Evolutionary conservation across 1,284 basidiomycete species (phyloP), one percentile per base, ranked within the genome.

Genomic region (Papiliotrema nemorosa): DNA sequence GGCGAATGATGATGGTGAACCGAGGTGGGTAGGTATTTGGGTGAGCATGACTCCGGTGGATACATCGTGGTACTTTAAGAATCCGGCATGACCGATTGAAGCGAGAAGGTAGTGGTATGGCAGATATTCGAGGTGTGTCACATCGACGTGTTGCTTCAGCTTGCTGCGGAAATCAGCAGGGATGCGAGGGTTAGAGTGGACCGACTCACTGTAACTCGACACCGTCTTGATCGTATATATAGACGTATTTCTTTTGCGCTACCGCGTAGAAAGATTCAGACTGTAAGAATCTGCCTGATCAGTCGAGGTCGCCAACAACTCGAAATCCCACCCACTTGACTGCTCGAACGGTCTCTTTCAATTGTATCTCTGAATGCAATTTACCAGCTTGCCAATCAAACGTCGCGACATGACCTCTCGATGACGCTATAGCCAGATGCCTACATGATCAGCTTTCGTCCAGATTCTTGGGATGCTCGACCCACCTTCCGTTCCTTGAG

Each of bases 31-130:
- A n/a, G 89, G 84, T 70, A 94, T 90, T 71, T 92, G 86, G 35
- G 85, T 83, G 33, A 98, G 79, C 48, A 97, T 80, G 52, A 85
- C 81, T 16, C 94, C 94, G 0, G 93, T 98, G 2, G 92, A 93
- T 0, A 90, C 93, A 69, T 99, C 94, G 76, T 96, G 92, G 75
- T 97, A 99, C 77, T 94, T 94, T 1, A 98, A 79, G 70, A 86
- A 90, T 1, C 94, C 94, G 13, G 81, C 79, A 62, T 90, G 87
- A 10, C 92, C 91, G 16, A 94, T 80, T 44, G 84, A 87, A 1
- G 84, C 88, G 5, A 99, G 82, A 16, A 98, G 78, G 84, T 91
- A 98, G 71, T 99, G 96, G 65, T 93, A 97, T 0, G 91, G 92
- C 9, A 98, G 78, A 70, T 91, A 98, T 67, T 97, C 90, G 53